These are phyloP conservation scores for Hypoxylon rickii DNA, from an alignment of 495 filamentous ascomycete genomes.

Conservation along the genomic window DNA sequence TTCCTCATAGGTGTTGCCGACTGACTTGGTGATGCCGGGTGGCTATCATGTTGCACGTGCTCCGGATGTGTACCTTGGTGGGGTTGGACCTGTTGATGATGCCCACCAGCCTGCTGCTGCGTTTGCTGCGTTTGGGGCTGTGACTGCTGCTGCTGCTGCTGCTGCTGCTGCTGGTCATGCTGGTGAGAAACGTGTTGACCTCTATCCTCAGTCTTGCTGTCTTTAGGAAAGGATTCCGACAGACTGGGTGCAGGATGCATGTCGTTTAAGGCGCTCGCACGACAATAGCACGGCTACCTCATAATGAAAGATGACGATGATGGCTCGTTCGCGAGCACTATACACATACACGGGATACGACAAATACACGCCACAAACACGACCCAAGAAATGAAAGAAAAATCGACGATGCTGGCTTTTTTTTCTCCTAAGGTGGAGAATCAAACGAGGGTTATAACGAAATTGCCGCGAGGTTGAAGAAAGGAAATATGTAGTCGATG, in stretches of 20 bases:
- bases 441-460: constrained; percentile 28
- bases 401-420: constrained; percentile 17
- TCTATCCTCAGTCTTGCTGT: constrained; percentile 45
- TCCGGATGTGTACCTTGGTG: constrained; percentile 36
- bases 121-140: constrained; percentile 11
- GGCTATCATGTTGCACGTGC: constrained; percentile 40
- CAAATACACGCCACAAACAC: background rate
- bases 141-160: constrained; percentile 30
- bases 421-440: constrained; percentile 21
- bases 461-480: constrained; percentile 36
- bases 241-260: constrained; percentile 52
- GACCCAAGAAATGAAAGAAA: background rate
- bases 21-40: constrained; percentile 39
- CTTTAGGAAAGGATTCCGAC: constrained; percentile 50
- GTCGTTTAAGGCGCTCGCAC: constrained; percentile 37
- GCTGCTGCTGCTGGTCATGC: constrained; percentile 36
- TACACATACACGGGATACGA: constrained; percentile 5
- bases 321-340: constrained; percentile 30
- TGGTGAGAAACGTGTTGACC: constrained; percentile 40
- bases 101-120: constrained; percentile 18
- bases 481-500: constrained; percentile 25
- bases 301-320: constrained; percentile 39
- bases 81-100: constrained; percentile 34
- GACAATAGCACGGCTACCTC: constrained; percentile 39
- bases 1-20: constrained; percentile 50